Conservation (phyloP, 2,329 filamentous ascomycete species). For the Neophaeococcomyces aloes region DNA sequence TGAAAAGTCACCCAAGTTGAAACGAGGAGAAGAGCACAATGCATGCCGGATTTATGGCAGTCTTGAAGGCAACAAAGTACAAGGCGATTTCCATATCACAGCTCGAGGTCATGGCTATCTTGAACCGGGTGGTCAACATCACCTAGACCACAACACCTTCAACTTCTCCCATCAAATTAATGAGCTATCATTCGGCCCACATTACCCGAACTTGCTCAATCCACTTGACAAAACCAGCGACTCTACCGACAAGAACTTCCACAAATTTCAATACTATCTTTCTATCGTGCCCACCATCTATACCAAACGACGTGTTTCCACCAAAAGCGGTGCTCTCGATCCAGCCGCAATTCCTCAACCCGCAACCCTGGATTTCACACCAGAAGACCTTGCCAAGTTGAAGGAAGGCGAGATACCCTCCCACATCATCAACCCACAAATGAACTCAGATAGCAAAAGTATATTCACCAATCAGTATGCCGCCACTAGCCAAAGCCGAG, state of each 20-base stretch:
- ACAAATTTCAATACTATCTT: constrained; percentile 97
- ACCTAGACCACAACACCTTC: constrained; percentile 82
- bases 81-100: constrained; percentile 96
- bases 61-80: constrained; percentile 88
- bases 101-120: constrained; percentile 90
- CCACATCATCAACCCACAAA: constrained; percentile 13
- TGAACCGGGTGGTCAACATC: constrained; percentile 53
- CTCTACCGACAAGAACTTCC: constrained; percentile 63
- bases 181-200: constrained; percentile 93
- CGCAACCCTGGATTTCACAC: constrained; percentile 27
- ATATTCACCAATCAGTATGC: constrained; percentile 97
- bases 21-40: constrained; percentile 47
- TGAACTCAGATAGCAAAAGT: constrained; percentile 38
- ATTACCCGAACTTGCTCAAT: constrained; percentile 86
- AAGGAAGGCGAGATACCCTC: constrained; percentile 21
- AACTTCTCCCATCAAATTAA: constrained; percentile 97
- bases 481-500: constrained; percentile 75
- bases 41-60: constrained; percentile 84
- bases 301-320: constrained; percentile 42
- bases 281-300: constrained; percentile 92
- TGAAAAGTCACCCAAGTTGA: constrained; percentile 61
- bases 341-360: constrained; percentile 29
- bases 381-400: constrained; percentile 22
- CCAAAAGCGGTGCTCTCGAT: constrained; percentile 30
- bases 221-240: constrained; percentile 87